Conservation (phyloP, 1,284 basidiomycete genomes). For the Papiliotrema fonsecae region DNA sequence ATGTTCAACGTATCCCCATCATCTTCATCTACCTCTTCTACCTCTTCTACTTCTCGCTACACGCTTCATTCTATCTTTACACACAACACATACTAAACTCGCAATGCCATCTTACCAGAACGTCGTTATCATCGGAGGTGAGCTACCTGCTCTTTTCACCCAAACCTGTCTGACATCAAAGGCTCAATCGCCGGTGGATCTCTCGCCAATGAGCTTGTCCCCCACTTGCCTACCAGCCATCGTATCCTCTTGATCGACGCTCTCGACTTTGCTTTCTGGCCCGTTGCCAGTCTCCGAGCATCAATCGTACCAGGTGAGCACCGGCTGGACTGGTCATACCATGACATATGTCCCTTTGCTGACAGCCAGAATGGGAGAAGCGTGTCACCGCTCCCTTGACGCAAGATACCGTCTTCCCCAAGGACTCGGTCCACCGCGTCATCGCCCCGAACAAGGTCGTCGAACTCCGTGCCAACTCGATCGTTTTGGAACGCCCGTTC, state of each 20-base stretch:
- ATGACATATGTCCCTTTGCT: not conserved
- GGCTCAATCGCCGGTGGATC: slow-evolving; percentile 36
- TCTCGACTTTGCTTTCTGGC: slow-evolving; percentile 40
- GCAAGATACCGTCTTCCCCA: slow-evolving; percentile 37
- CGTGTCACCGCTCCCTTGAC: slow-evolving; percentile 35
- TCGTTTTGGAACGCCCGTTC: slow-evolving; percentile 42
- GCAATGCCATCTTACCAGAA: too few relatives aligned
- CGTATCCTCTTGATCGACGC: slow-evolving; percentile 50
- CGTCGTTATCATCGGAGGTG: slow-evolving; percentile 38
- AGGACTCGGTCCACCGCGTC: slow-evolving; percentile 30
- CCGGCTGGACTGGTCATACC: not conserved
- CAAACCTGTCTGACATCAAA: slow-evolving; percentile 7
- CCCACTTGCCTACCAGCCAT: slow-evolving; percentile 41
- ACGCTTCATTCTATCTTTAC: too few relatives aligned
- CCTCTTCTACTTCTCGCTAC: too few relatives aligned
- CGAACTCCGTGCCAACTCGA: slow-evolving; percentile 33
- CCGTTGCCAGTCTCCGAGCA: slow-evolving; percentile 44
- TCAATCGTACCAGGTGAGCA: slow-evolving; percentile 45
- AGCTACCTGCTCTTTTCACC: slow-evolving; percentile 2
- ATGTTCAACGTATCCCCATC: too few relatives aligned
- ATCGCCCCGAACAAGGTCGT: slow-evolving; percentile 40
- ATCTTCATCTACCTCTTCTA: too few relatives aligned
- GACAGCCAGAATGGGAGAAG: slow-evolving; percentile 43
- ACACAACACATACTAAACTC: too few relatives aligned
- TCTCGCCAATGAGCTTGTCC: slow-evolving; percentile 36